phyloP scores from a whole-genome alignment of 345 rosid genomes.

The Pugionium dolabratum region DNA sequence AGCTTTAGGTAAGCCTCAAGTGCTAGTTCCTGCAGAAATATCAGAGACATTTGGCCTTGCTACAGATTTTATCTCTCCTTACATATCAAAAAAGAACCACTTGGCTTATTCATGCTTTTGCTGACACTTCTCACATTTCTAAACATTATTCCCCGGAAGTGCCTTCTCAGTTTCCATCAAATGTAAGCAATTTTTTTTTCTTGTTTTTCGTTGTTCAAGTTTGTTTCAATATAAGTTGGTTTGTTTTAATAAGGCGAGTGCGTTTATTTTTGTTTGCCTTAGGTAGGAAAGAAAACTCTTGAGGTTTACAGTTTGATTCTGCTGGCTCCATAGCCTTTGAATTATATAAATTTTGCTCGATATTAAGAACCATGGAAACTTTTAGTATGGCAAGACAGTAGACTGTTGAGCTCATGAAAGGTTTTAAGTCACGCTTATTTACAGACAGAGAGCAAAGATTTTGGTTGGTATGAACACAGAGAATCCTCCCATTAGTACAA shows the following conservation, averaged over 20 bases:
- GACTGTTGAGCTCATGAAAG: neutral
- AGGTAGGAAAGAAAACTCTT: constrained; percentile 32
- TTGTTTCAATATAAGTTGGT: constrained; percentile 33
- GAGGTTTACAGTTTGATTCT: constrained; percentile 30
- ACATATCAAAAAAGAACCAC: constrained; percentile 88
- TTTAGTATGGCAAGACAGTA: constrained; percentile 1
- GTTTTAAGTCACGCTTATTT: constrained; percentile 1
- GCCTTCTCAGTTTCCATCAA: constrained; percentile 32
- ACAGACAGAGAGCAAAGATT: neutral
- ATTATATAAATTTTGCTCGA: constrained; percentile 23
- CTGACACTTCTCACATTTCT: constrained; percentile 39
- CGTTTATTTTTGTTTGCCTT: constrained; percentile 20
- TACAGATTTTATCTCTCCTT: constrained; percentile 72
- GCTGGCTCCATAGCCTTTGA: constrained; percentile 34
- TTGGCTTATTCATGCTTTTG: constrained; percentile 94
- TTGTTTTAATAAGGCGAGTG: constrained; percentile 26
- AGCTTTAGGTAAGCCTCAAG: constrained; percentile 79
- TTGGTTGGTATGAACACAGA: constrained; percentile 25
- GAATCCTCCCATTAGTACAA: constrained; percentile 36
- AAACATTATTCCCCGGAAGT: constrained; percentile 13
- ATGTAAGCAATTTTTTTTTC: constrained; percentile 27
- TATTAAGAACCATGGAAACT: neutral
- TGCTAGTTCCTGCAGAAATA: constrained; percentile 80
- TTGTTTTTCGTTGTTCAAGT: constrained; percentile 12
- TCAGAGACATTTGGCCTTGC: constrained; percentile 56